phyloP scores from a whole-genome alignment of 768 basidiomycete species.

The Agrocybe praecox region DNA sequence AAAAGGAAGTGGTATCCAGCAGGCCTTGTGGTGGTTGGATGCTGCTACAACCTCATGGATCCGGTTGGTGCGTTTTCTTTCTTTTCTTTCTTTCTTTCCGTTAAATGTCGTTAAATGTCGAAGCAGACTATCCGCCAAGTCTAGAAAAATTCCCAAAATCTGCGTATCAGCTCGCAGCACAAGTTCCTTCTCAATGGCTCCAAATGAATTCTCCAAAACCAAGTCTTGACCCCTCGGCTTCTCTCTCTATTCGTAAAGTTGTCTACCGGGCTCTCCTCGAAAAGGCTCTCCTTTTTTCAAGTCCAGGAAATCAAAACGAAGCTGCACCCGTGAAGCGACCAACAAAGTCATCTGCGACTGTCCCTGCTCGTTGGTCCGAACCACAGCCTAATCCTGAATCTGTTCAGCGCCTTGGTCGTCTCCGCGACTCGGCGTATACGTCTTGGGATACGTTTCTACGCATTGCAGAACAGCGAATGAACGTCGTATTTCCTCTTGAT shows the following conservation, averaged over 20 bases:
- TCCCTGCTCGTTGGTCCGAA: slow-evolving; percentile 22
- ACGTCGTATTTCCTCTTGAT: slow-evolving; percentile 17
- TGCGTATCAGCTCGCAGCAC: slow-evolving; percentile 72
- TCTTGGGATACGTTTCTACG: slow-evolving; percentile 51
- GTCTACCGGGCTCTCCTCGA: slow-evolving; percentile 68
- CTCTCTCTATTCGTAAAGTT: slow-evolving; percentile 66
- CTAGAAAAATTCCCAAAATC: slow-evolving; percentile 37
- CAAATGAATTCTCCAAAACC: slow-evolving; percentile 20
- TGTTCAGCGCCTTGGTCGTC: slow-evolving; percentile 52
- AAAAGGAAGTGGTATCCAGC: slow-evolving; percentile 47
- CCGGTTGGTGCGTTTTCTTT: slow-evolving; percentile 42
- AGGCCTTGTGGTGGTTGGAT: slow-evolving; percentile 67
- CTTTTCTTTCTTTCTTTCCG: background rate
- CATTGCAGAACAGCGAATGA: slow-evolving; percentile 25
- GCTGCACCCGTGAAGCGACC: background rate
- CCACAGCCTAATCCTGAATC: slow-evolving; percentile 21
- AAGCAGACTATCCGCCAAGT: slow-evolving; percentile 61
- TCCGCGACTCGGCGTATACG: slow-evolving; percentile 50
- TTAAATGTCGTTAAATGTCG: slow-evolving; percentile 3
- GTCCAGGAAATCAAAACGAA: background rate
- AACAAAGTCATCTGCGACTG: slow-evolving; percentile 18
- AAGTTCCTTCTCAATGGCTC: slow-evolving; percentile 68
- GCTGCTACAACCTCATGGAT: slow-evolving; percentile 77
- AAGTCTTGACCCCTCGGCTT: slow-evolving; percentile 29
- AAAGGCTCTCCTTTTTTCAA: slow-evolving; percentile 11